phyloP scores from a whole-genome alignment of 176 grass and related monocot species.

The Oryza nivara region DNA sequence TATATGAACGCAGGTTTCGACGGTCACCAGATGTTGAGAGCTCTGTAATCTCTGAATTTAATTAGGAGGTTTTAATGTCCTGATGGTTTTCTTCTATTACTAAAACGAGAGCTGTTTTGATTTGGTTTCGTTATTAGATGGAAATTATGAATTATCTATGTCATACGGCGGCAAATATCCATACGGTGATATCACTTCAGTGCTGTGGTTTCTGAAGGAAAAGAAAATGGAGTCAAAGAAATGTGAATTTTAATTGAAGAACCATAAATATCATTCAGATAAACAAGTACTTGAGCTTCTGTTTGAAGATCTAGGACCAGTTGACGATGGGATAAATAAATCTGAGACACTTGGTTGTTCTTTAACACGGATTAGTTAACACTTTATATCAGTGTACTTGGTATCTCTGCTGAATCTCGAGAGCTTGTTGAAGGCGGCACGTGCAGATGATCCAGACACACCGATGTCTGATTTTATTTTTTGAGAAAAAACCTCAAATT shows the following conservation, averaged over 20 bases:
- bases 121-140: background rate
- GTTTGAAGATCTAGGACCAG: background rate
- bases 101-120: background rate
- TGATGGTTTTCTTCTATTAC: background rate
- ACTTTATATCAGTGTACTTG: background rate
- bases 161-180: background rate
- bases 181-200: background rate
- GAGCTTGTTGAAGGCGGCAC: too few species aligned
- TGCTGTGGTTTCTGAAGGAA: background rate
- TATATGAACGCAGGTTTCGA: background rate
- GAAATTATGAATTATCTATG: background rate
- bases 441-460: too few species aligned
- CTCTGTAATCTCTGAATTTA: background rate
- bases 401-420: too few species aligned
- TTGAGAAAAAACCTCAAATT: too few species aligned
- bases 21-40: background rate
- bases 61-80: background rate
- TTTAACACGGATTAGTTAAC: background rate
- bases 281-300: background rate
- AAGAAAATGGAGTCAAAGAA: background rate
- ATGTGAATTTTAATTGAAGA: background rate
- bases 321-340: background rate
- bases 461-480: too few species aligned
- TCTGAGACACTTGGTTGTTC: background rate
- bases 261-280: background rate